Evolutionary conservation across 306 rosid genomes (phyloP).

Genomic region (Acacia confusa): DNA sequence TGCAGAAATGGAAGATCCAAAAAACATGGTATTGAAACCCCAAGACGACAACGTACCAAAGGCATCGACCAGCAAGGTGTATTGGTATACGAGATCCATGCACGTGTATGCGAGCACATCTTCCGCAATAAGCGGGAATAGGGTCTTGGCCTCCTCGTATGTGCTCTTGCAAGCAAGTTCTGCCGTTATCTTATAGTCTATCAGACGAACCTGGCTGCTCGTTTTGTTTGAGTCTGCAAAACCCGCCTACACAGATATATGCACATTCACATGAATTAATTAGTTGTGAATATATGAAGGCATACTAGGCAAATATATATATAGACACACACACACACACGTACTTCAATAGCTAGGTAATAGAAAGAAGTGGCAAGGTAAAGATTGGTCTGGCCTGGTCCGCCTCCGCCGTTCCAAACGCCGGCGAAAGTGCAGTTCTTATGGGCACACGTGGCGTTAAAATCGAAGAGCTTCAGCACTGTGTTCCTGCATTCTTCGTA

Average conservation of each 20-base stretch:
- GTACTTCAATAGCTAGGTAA: slow-evolving; percentile 69
- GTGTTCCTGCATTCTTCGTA: slow-evolving; percentile 46
- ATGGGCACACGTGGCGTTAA: slow-evolving; percentile 49
- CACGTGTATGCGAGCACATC: slow-evolving; percentile 56
- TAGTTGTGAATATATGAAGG: not conserved
- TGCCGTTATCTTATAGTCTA: slow-evolving; percentile 51
- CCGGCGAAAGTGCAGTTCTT: slow-evolving; percentile 77
- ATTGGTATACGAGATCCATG: slow-evolving; percentile 73
- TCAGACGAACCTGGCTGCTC: slow-evolving; percentile 44
- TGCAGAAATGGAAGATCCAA: too few relatives aligned
- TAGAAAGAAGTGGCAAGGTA: slow-evolving; percentile 77
- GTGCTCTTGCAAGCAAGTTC: slow-evolving; percentile 61
- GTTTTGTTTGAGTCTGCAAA: slow-evolving; percentile 53
- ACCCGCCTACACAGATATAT: slow-evolving; percentile 47
- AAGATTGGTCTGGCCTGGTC: slow-evolving; percentile 61
- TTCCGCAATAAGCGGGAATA: slow-evolving; percentile 37
- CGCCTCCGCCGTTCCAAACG: slow-evolving; percentile 82
- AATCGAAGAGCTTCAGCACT: slow-evolving; percentile 53
- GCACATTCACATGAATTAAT: too few relatives aligned
- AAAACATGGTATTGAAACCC: too few relatives aligned
- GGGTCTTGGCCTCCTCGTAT: slow-evolving; percentile 44
- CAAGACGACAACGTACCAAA: slow-evolving; percentile 47
- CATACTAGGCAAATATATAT: too few relatives aligned
- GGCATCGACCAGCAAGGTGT: slow-evolving; percentile 66
- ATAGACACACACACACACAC: too few relatives aligned